Conservation (phyloP, 2,329 filamentous ascomycete species). For the Gyromitra esculenta region DNA sequence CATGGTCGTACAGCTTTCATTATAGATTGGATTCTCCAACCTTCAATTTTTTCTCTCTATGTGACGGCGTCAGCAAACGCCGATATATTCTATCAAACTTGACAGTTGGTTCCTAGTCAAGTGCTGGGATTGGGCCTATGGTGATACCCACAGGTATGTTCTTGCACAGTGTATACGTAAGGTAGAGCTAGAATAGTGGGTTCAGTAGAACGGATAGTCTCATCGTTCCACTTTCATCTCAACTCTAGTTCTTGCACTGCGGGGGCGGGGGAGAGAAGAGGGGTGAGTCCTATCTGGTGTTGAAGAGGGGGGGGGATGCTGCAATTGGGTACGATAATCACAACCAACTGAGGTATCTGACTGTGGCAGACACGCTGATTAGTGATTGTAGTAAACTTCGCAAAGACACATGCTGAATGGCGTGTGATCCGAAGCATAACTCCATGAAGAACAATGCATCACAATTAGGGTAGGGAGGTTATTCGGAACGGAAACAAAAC, state of each 20-base stretch:
- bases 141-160: too few species aligned
- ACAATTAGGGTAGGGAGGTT: neutral
- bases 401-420: too few species aligned
- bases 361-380: neutral
- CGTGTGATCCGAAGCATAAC: neutral
- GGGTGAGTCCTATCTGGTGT: slow-evolving; percentile 7
- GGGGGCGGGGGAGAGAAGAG: neutral
- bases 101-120: too few species aligned
- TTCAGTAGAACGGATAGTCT: neutral
- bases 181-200: too few species aligned
- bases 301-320: neutral
- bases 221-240: neutral
- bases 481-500: neutral
- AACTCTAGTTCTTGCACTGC: neutral
- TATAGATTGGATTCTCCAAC: too few species aligned
- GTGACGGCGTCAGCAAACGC: too few species aligned
- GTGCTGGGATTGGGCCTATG: too few species aligned
- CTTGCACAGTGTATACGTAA: too few species aligned
- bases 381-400: neutral
- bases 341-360: neutral
- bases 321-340: neutral
- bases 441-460: neutral
- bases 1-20: too few species aligned
- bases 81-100: too few species aligned
- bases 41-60: too few species aligned